phyloP scores from a whole-genome alignment of 2,329 filamentous ascomycete species.

The Tolypocladium tropicale region DNA sequence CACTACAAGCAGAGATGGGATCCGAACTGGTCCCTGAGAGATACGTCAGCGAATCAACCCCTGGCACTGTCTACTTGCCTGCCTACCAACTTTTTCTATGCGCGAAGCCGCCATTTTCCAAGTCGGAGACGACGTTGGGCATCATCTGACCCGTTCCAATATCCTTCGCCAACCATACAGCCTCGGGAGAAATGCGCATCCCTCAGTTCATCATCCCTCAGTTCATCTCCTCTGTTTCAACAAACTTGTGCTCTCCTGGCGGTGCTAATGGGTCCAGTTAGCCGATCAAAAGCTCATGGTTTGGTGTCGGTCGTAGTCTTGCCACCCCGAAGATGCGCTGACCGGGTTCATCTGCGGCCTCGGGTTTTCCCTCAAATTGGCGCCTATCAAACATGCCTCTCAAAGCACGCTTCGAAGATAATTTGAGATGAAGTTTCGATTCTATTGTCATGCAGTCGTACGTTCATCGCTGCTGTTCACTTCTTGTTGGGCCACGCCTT shows the following conservation, averaged over 20 bases:
- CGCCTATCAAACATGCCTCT: not conserved
- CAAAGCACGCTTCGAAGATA: not conserved
- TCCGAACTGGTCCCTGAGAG: too few species aligned
- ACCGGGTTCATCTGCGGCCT: not conserved
- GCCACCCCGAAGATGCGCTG: too few species aligned
- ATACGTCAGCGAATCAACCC: too few species aligned
- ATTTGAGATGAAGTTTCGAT: too few species aligned
- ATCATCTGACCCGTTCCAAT: not conserved
- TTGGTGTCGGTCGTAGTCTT: not conserved
- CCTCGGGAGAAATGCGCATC: too few species aligned
- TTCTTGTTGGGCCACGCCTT: not conserved
- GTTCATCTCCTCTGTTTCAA: too few species aligned
- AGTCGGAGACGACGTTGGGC: not conserved
- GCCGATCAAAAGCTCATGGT: not conserved
- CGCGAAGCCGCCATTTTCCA: too few species aligned
- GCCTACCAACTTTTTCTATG: too few species aligned
- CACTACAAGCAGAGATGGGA: too few species aligned
- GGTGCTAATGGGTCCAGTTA: not conserved
- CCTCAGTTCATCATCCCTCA: too few species aligned
- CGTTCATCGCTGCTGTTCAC: not conserved
- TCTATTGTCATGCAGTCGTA: not conserved
- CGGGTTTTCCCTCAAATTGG: not conserved
- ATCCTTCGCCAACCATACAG: not conserved
- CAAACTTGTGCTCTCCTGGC: not conserved
- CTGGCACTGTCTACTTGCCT: too few species aligned